Evolutionary conservation across 2,329 filamentous ascomycete species (phyloP).

Genomic region (Capronia epimyces): DNA sequence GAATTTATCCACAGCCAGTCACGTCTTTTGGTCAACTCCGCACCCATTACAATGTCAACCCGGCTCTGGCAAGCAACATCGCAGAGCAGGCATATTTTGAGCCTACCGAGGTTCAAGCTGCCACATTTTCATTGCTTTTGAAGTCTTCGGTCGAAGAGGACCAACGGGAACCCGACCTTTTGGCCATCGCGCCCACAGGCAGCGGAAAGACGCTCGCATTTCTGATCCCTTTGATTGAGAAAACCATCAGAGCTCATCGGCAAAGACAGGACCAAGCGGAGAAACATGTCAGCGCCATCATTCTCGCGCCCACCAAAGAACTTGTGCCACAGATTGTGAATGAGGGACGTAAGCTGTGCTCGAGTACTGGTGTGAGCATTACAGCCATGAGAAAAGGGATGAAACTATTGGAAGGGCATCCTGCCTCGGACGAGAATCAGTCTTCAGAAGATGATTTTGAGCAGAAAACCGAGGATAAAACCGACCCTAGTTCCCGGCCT

Average conservation of each 20-base stretch:
- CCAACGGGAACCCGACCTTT: slow-evolving; percentile 56
- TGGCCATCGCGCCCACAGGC: slow-evolving; percentile 88
- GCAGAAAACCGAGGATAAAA: slow-evolving; percentile 18
- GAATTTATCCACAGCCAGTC: slow-evolving; percentile 74
- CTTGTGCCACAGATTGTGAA: slow-evolving; percentile 73
- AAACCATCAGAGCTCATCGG: slow-evolving; percentile 54
- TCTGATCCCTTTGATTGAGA: slow-evolving; percentile 77
- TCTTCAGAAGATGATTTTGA: slow-evolving; percentile 35
- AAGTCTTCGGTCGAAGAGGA: slow-evolving; percentile 39
- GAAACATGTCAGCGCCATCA: slow-evolving; percentile 60
- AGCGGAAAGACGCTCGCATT: slow-evolving; percentile 96
- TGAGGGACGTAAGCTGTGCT: slow-evolving; percentile 75
- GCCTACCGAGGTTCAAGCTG: slow-evolving; percentile 92
- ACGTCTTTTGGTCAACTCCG: slow-evolving; percentile 69
- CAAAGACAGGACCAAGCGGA: slow-evolving; percentile 42
- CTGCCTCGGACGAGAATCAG: slow-evolving; percentile 38
- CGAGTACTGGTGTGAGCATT: slow-evolving; percentile 71
- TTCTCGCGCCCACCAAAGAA: slow-evolving; percentile 75
- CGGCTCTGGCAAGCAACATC: slow-evolving; percentile 70
- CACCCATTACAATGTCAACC: slow-evolving; percentile 65
- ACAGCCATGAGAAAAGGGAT: slow-evolving; percentile 82
- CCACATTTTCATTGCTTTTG: slow-evolving; percentile 72
- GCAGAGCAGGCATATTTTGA: slow-evolving; percentile 75
- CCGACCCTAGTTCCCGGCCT: slow-evolving; percentile 25
- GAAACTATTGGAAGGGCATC: slow-evolving; percentile 44